Conservation (phyloP, 768 basidiomycete genomes). For the Gelatoporia subvermispora region DNA sequence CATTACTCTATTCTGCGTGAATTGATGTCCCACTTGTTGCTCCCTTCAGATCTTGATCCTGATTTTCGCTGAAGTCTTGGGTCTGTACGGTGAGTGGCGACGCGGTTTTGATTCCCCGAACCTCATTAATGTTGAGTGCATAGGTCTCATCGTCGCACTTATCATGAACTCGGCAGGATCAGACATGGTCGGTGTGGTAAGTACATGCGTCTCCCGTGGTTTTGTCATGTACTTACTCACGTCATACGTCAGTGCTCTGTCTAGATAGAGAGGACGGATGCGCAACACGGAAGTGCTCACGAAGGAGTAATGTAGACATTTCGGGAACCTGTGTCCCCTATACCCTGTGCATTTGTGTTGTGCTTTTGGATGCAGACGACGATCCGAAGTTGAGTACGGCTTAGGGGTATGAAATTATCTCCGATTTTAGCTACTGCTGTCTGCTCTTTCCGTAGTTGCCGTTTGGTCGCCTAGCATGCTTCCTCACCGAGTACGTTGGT, state of each 20-base stretch:
- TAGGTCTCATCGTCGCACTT: slow-evolving; percentile 86
- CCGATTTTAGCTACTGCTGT: too few species aligned
- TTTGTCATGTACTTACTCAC: background rate
- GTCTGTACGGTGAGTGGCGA: slow-evolving; percentile 72
- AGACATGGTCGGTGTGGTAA: slow-evolving; percentile 13
- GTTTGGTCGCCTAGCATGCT: too few species aligned
- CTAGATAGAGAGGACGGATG: background rate
- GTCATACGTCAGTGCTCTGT: slow-evolving; percentile 14
- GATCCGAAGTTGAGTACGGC: too few species aligned
- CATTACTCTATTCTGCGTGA: too few species aligned
- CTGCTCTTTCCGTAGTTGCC: too few species aligned
- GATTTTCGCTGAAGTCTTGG: slow-evolving; percentile 94
- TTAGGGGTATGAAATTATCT: too few species aligned
- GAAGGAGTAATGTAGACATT: too few species aligned
- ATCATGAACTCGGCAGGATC: slow-evolving; percentile 84
- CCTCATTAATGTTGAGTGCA: background rate
- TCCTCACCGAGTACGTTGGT: too few species aligned
- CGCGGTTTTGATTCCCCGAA: background rate
- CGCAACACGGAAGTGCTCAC: too few species aligned
- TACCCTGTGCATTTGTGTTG: too few species aligned
- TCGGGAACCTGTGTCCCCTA: too few species aligned
- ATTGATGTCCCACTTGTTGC: background rate
- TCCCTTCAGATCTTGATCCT: slow-evolving; percentile 81
- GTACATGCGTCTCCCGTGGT: background rate
- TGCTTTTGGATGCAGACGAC: too few species aligned